Evolutionary conservation across 805 yeast genomes (phyloP), one percentile per base, ranked within the genome.

Genomic region (Jamesozyma hellenica): DNA sequence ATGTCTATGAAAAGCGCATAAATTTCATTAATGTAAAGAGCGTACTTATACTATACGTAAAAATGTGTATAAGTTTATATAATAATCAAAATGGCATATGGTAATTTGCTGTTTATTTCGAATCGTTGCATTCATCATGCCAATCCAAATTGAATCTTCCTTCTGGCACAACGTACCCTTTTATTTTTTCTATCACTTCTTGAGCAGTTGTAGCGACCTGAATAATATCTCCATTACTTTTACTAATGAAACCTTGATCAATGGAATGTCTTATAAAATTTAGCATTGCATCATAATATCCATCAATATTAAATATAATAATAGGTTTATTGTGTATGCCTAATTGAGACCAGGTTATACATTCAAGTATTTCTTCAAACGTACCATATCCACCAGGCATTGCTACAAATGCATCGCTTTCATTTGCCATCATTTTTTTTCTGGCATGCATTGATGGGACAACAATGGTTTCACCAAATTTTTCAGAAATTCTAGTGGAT

Each of bases 311-410:
- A 63, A 77, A 78, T 32, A 86, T 55, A 13, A 86, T 79, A 51
- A 86, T 76, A 23, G 95, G 95, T 60, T 81, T 81, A 45, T 69
- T 65, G 60, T 86, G 95, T 48, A 86, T 85, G 27, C 88, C 92
- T 51, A 86, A 69, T 66, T 86, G 95, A 36, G 78, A 76, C 95
- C 95, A 86, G 4, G 95, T 86, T 43, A 82, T 81, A 40, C 84
- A 81, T 65, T 86, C 95, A 79, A 85, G 78, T 45, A 86, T 68
- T 63, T 86, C 95, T 61, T 86, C 95, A 55, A 84, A 63, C 7
- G 94, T 85, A 37, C 95, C 95, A 57, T 77, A 85, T 2, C 95
- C 95, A 46, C 95, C 95, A 12, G 95, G 95, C 65, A 86, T 70
- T 0, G 95, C 94, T 34, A 86, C 74, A 60, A 86, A 86, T 0